Evolutionary conservation across 2,329 filamentous ascomycete species (phyloP).

Genomic region (Fusarium chlamydosporum): DNA sequence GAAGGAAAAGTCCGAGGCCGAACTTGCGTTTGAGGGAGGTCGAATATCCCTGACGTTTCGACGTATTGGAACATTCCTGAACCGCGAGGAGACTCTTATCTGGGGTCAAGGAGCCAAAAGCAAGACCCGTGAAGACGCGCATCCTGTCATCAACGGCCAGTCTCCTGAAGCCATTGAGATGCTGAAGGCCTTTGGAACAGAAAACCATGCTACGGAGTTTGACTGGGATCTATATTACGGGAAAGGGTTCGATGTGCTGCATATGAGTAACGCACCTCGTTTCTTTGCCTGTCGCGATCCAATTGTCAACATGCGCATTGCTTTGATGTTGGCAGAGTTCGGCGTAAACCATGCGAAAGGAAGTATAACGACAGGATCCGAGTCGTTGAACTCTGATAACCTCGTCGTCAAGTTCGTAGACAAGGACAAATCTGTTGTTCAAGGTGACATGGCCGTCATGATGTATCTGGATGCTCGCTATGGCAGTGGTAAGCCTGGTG

Average conservation of each 20-base stretch:
- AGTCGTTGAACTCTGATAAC: constrained; percentile 15
- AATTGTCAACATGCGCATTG: constrained; percentile 64
- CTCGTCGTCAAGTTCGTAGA: constrained; percentile 66
- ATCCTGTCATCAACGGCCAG: constrained; percentile 77
- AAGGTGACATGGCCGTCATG: constrained; percentile 68
- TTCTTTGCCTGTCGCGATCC: constrained; percentile 65
- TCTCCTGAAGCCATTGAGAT: constrained; percentile 75
- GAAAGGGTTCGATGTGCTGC: constrained; percentile 84
- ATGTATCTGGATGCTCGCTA: constrained; percentile 72
- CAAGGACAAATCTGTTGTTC: constrained; percentile 66
- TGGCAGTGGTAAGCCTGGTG: constrained; percentile 52
- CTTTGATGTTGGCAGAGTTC: constrained; percentile 65
- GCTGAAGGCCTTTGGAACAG: constrained; percentile 83
- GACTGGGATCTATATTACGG: constrained; percentile 85
- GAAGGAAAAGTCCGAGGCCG: constrained; percentile 75
- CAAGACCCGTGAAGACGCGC: constrained; percentile 74
- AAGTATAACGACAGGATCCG: constrained; percentile 53
- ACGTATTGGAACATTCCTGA: constrained; percentile 86
- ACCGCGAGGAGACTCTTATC: constrained; percentile 74
- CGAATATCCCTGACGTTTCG: constrained; percentile 95
- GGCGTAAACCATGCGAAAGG: constrained; percentile 64
- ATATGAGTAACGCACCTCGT: constrained; percentile 68
- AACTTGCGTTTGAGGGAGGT: constrained; percentile 79
- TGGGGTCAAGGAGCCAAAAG: constrained; percentile 91
- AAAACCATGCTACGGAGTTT: constrained; percentile 82